Conservation (phyloP, 1,139 yeast genomes). For the Candida pseudocylindracea region DNA sequence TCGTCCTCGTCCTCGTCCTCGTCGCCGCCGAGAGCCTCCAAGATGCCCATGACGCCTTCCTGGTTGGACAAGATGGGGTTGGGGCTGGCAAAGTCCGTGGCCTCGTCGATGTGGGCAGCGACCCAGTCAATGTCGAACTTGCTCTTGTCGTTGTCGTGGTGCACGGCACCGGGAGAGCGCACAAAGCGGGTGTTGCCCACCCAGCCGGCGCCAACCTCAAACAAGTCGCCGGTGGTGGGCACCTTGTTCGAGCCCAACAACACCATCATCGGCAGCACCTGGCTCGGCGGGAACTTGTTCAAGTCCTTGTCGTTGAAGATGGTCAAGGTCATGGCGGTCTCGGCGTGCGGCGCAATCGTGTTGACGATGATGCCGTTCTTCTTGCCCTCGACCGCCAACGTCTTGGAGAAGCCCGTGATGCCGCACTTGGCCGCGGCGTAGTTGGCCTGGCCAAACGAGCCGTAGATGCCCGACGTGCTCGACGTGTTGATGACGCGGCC, state of each 20-base stretch:
- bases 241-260: conserved; percentile 55
- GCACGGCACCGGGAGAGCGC: conserved; percentile 70
- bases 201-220: conserved; percentile 70
- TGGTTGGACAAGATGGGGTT: conserved; percentile 36
- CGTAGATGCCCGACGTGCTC: conserved; percentile 92
- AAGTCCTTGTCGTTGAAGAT: conserved; percentile 57
- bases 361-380: conserved; percentile 58
- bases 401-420: conserved; percentile 62
- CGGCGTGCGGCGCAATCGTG: conserved; percentile 91
- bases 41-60: conserved; percentile 63
- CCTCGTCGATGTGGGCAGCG: conserved; percentile 39
- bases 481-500: conserved; percentile 81
- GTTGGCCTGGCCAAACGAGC: conserved; percentile 94
- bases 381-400: conserved; percentile 81
- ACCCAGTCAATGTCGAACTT: conserved; percentile 34
- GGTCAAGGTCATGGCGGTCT: conserved; percentile 89
- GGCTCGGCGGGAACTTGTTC: conserved; percentile 70
- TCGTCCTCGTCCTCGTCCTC: conserved; percentile 19
- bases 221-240: conserved; percentile 42
- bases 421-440: conserved; percentile 90
- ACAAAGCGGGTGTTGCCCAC: conserved; percentile 90
- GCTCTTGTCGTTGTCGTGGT: conserved; percentile 23
- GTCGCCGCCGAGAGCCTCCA: conserved; percentile 26
- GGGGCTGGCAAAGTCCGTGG: conserved; percentile 39
- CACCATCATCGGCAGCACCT: conserved; percentile 79